phyloP scores from a whole-genome alignment of 2,329 filamentous ascomycete species.

The Diaporthe velutina region DNA sequence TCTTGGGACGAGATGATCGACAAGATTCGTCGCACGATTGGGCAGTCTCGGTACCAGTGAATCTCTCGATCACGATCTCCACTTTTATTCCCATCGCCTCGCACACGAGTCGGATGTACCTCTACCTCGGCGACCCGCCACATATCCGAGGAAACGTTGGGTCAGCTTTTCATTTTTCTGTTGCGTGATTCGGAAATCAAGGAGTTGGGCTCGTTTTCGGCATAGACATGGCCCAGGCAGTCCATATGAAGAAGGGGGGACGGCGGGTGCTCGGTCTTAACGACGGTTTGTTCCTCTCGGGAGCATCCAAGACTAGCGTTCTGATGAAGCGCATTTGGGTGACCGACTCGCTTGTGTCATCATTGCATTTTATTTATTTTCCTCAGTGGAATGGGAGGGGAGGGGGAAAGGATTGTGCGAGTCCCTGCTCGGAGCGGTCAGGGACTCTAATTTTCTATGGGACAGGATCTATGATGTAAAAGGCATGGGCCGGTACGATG shows the following conservation, averaged over 20 bases:
- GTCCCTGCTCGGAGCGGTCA: constrained; percentile 18
- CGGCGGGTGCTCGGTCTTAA: constrained; percentile 13
- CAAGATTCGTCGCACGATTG: neutral
- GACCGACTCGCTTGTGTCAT: constrained; percentile 27
- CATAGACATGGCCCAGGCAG: constrained; percentile 36
- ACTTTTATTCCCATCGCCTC: neutral
- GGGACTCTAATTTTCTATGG: constrained; percentile 35
- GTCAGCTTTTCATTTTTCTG: constrained; percentile 29
- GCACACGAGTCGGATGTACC: neutral
- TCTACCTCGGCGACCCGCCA: constrained; percentile 8
- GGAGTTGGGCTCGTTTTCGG: constrained; percentile 35
- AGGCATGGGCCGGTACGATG: constrained; percentile 25
- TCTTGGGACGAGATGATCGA: neutral
- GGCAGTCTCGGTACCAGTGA: constrained; percentile 5
- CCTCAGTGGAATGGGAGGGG: constrained; percentile 25
- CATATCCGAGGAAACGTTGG: constrained; percentile 3
- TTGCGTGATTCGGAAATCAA: constrained; percentile 22
- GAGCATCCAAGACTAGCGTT: constrained; percentile 19
- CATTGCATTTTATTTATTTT: constrained; percentile 34
- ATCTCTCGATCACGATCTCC: constrained; percentile 8
- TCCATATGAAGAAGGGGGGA: constrained; percentile 19
- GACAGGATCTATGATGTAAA: constrained; percentile 34
- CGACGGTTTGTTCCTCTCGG: constrained; percentile 6
- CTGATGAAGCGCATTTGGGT: constrained; percentile 24
- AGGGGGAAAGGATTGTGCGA: constrained; percentile 8